Evolutionary conservation across 2,329 filamentous ascomycete genomes (phyloP), one percentile per base, ranked within the genome.

Genomic region (Sordariomycetes sp.): DNA sequence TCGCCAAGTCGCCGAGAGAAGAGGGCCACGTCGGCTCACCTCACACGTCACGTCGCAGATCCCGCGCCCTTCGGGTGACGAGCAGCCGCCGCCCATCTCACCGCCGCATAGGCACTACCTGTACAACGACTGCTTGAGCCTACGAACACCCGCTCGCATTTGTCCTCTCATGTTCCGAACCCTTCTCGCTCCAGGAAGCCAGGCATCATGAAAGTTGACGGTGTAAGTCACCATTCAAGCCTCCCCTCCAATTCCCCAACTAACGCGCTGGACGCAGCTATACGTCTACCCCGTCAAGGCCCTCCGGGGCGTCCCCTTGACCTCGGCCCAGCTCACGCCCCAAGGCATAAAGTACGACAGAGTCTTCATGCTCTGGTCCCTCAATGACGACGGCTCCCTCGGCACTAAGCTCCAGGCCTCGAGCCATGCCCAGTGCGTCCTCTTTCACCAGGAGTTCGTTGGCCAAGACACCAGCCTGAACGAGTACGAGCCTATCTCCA

Each of bases 241-340:
- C 32, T 25, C 4, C 12, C 18, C 11, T 52, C 7, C 25, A 53
- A 5, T 2, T 20, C 25, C 1, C 22, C 10, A 20, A 6, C 12
- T 50, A 35, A 43, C 57, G 22, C 24, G 24, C 56, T 51, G 52
- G 18, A 20, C 40, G 16, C 57, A 73, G 70, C 76, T 90, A 40
- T 88, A 85, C 69, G 77, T 87, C 54, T 89, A 90, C 68, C 87
- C 88, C 50, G 85, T 90, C 71, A 90, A 90, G 68, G 85, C 79
- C 8, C 77, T 90, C n/a, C 81, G 83, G 40, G 81, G 80, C 55
- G 79, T 86, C 58, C 69, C 76, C 20, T 71, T 90, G 35, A 60
- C 74, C 4, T 69, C 72, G 0, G 77, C 84, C 3, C 70, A 71
- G n/a, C 69, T 89, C 53, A 80, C 79, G 5, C 74, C 76, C n/a